Conservation (phyloP, 2,329 filamentous ascomycete species). For the Xylariaceae sp. region DNA sequence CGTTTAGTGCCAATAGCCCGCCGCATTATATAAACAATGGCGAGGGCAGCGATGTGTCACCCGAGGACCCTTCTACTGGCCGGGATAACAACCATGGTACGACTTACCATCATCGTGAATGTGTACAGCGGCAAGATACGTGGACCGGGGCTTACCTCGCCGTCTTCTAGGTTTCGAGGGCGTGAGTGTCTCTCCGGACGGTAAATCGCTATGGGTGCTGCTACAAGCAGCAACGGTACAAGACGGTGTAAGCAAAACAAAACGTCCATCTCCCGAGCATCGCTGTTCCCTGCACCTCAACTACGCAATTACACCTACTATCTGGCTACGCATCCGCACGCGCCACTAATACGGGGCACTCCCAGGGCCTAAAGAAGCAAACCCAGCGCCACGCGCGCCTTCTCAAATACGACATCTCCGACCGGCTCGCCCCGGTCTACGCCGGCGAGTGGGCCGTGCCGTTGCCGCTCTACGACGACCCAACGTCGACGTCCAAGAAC, state of each 20-base stretch:
- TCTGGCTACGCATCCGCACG: too few relatives aligned
- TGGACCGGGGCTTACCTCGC: background rate
- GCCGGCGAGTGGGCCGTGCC: slow-evolving; percentile 67
- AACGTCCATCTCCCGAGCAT: too few relatives aligned
- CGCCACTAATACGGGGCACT: background rate
- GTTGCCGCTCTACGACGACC: slow-evolving; percentile 61
- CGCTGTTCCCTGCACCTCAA: too few relatives aligned
- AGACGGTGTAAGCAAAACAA: slow-evolving; percentile 53
- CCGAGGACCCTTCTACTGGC: slow-evolving; percentile 61
- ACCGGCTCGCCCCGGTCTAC: slow-evolving; percentile 47
- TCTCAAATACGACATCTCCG: slow-evolving; percentile 64
- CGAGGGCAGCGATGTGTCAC: slow-evolving; percentile 46
- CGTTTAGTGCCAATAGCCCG: slow-evolving; percentile 67
- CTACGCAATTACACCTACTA: too few relatives aligned
- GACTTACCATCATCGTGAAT: background rate
- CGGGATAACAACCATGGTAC: slow-evolving; percentile 69
- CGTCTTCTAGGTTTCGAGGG: slow-evolving; percentile 62
- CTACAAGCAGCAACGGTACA: slow-evolving; percentile 68
- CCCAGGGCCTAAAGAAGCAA: slow-evolving; percentile 42
- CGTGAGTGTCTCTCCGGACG: slow-evolving; percentile 63
- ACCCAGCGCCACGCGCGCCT: slow-evolving; percentile 62
- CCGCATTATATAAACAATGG: slow-evolving; percentile 58
- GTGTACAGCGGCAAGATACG: background rate
- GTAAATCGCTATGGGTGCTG: slow-evolving; percentile 65
- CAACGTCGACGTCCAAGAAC: slow-evolving; percentile 47